Evolutionary conservation across 192 early-diverging fungal species (phyloP), one percentile per base, ranked within the genome.

Genomic region (Allomyces macrogynus): DNA sequence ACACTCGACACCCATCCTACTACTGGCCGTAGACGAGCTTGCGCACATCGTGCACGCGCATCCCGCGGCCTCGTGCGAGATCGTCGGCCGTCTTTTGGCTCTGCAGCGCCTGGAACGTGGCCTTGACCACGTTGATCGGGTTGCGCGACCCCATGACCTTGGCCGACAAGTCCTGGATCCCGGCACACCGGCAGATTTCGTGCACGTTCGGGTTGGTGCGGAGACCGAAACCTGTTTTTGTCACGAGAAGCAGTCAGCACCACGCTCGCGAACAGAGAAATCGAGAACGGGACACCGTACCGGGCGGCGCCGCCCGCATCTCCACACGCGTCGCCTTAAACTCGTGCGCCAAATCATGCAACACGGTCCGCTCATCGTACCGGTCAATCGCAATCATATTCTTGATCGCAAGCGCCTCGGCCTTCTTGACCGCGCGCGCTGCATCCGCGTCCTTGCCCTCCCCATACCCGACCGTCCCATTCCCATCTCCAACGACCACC

Each of bases 121-220:
- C 87, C 80, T 99, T 95, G 79, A 99, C 85, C 32, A 99, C 93
- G 74, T 99, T 99, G 89, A 99, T 90, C 4, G 91, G 91, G 73
- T 92, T 97, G 49, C 81, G 79, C n/a, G 91, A 94, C 5, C 94
- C 93, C 67, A 79, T 73, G 32, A 97, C 86, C 74, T 97, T 97
- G 62, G 83, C 88, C 42, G 87, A 79, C 67, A 96, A 65, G 78
- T 99, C 96, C 64, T 86, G 84, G 71, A 97, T 91, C 27, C 96
- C 96, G 25, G 89, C 73, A 70, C 91, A 94, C 64, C 90, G 80
- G 72, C 87, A 93, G 63, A 99, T 83, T 75, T 96, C 93, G 80
- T 99, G 93, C 70, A 99, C 86, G 65, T 89, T 79, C 64, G 87
- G 89, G 75, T 92, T 91, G 61, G 88, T 84, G n/a, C 93, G 86